These are phyloP conservation scores for Botrytis galanthina DNA, from an alignment of 2,329 filamentous ascomycete species.

Conservation along the genomic window DNA sequence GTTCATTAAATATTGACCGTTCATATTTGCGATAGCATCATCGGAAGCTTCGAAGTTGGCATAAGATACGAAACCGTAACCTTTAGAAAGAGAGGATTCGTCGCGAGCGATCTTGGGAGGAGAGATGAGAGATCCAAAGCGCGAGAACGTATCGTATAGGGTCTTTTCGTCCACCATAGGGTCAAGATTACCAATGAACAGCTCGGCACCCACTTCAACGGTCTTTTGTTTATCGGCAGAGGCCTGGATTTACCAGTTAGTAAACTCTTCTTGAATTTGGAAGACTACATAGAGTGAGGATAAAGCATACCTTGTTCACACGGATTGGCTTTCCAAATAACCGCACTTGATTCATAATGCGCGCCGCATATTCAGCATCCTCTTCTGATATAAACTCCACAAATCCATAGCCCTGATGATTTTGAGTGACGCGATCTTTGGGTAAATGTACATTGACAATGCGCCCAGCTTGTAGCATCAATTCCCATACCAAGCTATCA, in stretches of 20 bases:
- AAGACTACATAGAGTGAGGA: not conserved
- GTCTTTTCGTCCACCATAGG: conserved; percentile 93
- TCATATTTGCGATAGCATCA: conserved; percentile 86
- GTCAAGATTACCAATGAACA: conserved; percentile 96
- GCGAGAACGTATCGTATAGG: conserved; percentile 90
- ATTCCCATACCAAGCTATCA: conserved; percentile 88
- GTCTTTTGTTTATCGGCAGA: conserved; percentile 91
- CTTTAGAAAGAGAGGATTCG: conserved; percentile 83
- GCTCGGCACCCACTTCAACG: conserved; percentile 90
- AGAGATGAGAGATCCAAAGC: conserved; percentile 82
- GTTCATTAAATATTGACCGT: conserved; percentile 94
- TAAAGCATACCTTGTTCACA: conserved; percentile 76
- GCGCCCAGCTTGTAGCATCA: conserved; percentile 96
- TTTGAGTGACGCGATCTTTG: conserved; percentile 95
- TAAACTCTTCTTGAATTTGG: not conserved
- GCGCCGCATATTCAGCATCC: conserved; percentile 93
- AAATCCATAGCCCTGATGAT: conserved; percentile 97
- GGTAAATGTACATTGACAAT: conserved; percentile 98
- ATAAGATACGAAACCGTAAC: conserved; percentile 94
- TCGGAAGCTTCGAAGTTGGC: conserved; percentile 92
- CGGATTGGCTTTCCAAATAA: conserved; percentile 92
- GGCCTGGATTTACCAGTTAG: conserved; percentile 42
- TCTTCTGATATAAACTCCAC: conserved; percentile 96
- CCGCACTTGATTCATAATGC: conserved; percentile 94
- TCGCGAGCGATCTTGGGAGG: conserved; percentile 91